These are phyloP conservation scores for Gonapodya prolifera DNA, from an alignment of 192 early-diverging fungal genomes.

Conservation along the genomic window DNA sequence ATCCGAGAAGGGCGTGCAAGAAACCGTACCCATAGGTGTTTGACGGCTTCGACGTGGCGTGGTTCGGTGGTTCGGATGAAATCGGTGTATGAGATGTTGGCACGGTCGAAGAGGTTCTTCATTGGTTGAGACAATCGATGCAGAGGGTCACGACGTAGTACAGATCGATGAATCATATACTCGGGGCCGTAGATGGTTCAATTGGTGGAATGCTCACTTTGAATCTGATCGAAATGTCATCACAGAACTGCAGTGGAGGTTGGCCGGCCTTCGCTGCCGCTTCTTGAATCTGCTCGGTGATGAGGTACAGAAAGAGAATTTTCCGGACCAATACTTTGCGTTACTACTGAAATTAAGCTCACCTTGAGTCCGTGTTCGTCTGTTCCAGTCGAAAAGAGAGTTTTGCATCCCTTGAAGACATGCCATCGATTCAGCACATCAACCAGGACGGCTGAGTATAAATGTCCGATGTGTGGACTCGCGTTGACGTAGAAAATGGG, in stretches of 20 bases:
- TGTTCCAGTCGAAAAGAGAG: slow-evolving; percentile 62
- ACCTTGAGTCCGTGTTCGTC: slow-evolving; percentile 96
- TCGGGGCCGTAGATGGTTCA: too few relatives aligned
- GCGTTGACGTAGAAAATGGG: slow-evolving; percentile 89
- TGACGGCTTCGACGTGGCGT: slow-evolving; percentile 56
- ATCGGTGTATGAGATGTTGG: slow-evolving; percentile 64
- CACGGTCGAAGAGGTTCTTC: slow-evolving; percentile 48
- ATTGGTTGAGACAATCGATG: too few relatives aligned
- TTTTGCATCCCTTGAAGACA: slow-evolving; percentile 47
- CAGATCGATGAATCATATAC: too few relatives aligned
- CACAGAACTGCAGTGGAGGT: slow-evolving; percentile 63
- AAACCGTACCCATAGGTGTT: slow-evolving; percentile 61
- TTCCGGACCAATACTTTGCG: neutral
- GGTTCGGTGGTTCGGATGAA: slow-evolving; percentile 80
- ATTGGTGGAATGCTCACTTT: too few relatives aligned
- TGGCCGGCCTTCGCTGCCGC: slow-evolving; percentile 51
- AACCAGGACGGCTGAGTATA: slow-evolving; percentile 76
- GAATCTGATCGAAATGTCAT: slow-evolving; percentile 51
- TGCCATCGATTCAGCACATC: slow-evolving; percentile 70
- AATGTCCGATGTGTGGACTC: slow-evolving; percentile 86
- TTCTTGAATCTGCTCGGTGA: slow-evolving; percentile 62
- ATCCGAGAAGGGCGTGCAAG: too few relatives aligned
- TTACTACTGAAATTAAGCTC: neutral
- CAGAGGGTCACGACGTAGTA: too few relatives aligned
- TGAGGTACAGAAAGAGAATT: neutral